Percentiles rank a stretch among this genome's conserved stretches.
These are phyloP conservation scores for Aspergillus neoniger DNA, from an alignment of 2,329 filamentous ascomycete genomes.

Conservation along the genomic window DNA sequence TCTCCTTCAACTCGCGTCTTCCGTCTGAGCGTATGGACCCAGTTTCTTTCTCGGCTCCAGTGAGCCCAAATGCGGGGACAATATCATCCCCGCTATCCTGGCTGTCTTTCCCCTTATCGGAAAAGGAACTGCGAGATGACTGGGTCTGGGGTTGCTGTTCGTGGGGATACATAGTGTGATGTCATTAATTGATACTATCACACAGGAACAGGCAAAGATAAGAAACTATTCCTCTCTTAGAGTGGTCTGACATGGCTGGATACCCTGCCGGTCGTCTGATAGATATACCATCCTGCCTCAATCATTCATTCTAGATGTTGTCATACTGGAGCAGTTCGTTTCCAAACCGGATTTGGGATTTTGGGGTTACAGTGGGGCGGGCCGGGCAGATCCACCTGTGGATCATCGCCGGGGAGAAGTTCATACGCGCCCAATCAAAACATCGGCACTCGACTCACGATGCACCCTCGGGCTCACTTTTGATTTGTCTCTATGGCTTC, in stretches of 20 bases:
- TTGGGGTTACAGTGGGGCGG: background rate
- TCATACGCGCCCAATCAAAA: background rate
- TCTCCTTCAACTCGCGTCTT: slow-evolving; percentile 44
- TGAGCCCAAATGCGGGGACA: background rate
- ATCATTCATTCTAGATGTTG: background rate
- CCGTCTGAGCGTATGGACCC: slow-evolving; percentile 12
- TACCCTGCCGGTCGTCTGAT: background rate
- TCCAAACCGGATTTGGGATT: background rate
- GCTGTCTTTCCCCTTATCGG: background rate
- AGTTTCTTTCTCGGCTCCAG: background rate
- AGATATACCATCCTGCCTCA: background rate
- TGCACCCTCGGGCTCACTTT: background rate
- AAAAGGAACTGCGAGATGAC: slow-evolving; percentile 1
- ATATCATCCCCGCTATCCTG: background rate
- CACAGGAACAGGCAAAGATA: background rate
- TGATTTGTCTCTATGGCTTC: background rate
- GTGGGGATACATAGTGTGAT: background rate
- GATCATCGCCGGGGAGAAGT: background rate
- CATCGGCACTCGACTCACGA: background rate
- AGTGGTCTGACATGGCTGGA: background rate
- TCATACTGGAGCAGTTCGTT: background rate
- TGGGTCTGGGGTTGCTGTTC: background rate
- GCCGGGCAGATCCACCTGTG: background rate
- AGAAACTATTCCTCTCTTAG: background rate
- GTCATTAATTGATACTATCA: background rate